Percentiles rank a stretch among this genome's conserved stretches.
These are phyloP conservation scores for Bodo saltans DNA, from an alignment of 78 protist species.

Conservation along the genomic window DNA sequence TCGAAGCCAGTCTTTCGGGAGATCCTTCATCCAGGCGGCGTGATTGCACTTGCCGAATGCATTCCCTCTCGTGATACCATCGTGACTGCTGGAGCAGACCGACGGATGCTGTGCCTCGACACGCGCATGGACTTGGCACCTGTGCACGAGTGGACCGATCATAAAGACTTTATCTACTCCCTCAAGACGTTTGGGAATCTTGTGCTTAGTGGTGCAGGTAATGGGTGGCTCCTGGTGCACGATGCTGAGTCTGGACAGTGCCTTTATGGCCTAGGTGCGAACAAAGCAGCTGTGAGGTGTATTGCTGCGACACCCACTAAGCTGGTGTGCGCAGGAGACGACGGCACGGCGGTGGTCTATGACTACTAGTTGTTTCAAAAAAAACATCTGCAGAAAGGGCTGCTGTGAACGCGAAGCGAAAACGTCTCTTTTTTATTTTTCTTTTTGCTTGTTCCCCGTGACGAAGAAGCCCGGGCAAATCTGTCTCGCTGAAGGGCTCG, in stretches of 20 bases:
- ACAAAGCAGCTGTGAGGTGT: slow-evolving; percentile 12
- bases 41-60: neutral
- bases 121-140: neutral
- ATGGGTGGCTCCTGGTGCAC: slow-evolving; percentile 27
- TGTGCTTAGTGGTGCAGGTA: slow-evolving; percentile 11
- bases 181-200: neutral
- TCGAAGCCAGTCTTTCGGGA: neutral
- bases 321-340: slow-evolving; percentile 36
- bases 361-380: neutral
- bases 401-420: too few species aligned
- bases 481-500: too few species aligned
- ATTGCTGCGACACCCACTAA: neutral
- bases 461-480: too few species aligned
- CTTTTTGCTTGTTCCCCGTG: too few species aligned
- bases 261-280: slow-evolving; percentile 24
- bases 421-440: too few species aligned
- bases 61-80: neutral
- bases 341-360: neutral
- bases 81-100: slow-evolving; percentile 22
- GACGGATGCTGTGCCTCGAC: neutral
- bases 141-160: neutral
- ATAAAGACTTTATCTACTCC: slow-evolving; percentile 11
- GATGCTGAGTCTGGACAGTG: neutral
- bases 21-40: neutral
- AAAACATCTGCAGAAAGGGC: neutral